A percentile compares a stretch with the other conserved stretches of the same genome.
Evolutionary conservation across 2,329 filamentous ascomycete genomes (phyloP).

Genomic region (Penicillium capsulatum): DNA sequence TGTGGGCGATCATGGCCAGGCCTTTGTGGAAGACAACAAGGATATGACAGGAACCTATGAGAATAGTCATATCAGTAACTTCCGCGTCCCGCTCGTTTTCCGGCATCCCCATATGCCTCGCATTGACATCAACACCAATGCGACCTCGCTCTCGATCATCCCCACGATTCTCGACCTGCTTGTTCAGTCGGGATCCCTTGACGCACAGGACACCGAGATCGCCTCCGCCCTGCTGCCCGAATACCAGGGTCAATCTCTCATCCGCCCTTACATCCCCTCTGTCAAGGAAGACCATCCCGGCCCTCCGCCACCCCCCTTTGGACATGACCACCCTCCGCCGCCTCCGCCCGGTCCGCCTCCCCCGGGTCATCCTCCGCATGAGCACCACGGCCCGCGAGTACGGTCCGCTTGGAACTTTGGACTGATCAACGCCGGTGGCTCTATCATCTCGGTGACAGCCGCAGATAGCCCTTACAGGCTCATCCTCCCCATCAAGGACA

Average conservation of each 20-base stretch:
- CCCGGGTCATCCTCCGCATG: not conserved
- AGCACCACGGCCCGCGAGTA: slow-evolving; percentile 4
- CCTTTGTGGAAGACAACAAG: slow-evolving; percentile 43
- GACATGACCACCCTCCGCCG: too few species aligned
- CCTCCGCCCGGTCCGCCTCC: not conserved
- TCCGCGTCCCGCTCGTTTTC: slow-evolving; percentile 45
- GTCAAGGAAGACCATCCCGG: too few species aligned
- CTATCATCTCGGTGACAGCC: slow-evolving; percentile 59
- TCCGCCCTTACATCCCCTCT: slow-evolving; percentile 36
- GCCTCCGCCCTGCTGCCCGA: slow-evolving; percentile 41
- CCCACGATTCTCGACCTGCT: slow-evolving; percentile 48
- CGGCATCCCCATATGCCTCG: slow-evolving; percentile 44
- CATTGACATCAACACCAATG: slow-evolving; percentile 41
- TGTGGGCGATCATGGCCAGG: slow-evolving; percentile 46
- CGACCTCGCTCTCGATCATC: slow-evolving; percentile 43
- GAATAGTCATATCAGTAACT: slow-evolving; percentile 46
- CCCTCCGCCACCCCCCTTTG: too few species aligned
- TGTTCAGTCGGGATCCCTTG: slow-evolving; percentile 39
- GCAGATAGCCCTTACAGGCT: slow-evolving; percentile 71
- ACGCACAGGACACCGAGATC: slow-evolving; percentile 31
- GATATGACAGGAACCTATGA: slow-evolving; percentile 42
- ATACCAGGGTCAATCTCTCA: slow-evolving; percentile 47
- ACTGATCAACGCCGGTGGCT: slow-evolving; percentile 33
- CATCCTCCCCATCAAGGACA: slow-evolving; percentile 72
- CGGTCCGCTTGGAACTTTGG: slow-evolving; percentile 34